Evolutionary conservation across 2,329 filamentous ascomycete genomes (phyloP).

Genomic region (Endoconidiophora polonica): DNA sequence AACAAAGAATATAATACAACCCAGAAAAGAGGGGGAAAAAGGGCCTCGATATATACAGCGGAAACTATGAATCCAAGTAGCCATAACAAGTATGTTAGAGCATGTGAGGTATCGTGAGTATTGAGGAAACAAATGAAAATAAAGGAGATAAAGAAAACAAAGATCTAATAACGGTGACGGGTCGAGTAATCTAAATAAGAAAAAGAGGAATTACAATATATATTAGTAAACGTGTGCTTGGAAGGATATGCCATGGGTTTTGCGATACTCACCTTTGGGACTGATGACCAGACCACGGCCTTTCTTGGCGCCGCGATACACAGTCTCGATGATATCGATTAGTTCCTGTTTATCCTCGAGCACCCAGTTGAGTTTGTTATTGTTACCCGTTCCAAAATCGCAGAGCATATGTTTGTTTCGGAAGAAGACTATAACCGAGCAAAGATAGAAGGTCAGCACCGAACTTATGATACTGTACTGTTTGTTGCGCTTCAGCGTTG

Average conservation of each 20-base stretch:
- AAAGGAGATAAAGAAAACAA: background rate
- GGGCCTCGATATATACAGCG: too few species aligned
- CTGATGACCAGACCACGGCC: constrained; percentile 90
- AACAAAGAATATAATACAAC: background rate
- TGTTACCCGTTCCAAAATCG: constrained; percentile 95
- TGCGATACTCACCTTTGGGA: constrained; percentile 47
- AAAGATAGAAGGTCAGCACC: background rate
- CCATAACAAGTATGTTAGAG: background rate
- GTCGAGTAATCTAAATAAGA: constrained; percentile 21
- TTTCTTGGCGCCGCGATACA: constrained; percentile 97
- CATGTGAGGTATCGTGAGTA: background rate
- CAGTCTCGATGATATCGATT: constrained; percentile 95
- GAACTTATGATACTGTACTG: background rate
- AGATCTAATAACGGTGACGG: constrained; percentile 21
- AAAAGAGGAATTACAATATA: background rate
- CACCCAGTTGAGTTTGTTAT: constrained; percentile 96
- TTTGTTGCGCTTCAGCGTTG: constrained; percentile 12
- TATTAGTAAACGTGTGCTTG: background rate
- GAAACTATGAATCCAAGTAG: too few species aligned
- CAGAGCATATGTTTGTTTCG: constrained; percentile 99
- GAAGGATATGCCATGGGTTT: background rate
- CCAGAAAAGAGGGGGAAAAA: too few species aligned
- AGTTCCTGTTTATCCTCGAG: constrained; percentile 92
- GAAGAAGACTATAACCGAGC: constrained; percentile 46
- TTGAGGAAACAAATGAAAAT: background rate